Evolutionary conservation across 441 rosid genomes (phyloP).

Genomic region (Aleurites moluccanus): DNA sequence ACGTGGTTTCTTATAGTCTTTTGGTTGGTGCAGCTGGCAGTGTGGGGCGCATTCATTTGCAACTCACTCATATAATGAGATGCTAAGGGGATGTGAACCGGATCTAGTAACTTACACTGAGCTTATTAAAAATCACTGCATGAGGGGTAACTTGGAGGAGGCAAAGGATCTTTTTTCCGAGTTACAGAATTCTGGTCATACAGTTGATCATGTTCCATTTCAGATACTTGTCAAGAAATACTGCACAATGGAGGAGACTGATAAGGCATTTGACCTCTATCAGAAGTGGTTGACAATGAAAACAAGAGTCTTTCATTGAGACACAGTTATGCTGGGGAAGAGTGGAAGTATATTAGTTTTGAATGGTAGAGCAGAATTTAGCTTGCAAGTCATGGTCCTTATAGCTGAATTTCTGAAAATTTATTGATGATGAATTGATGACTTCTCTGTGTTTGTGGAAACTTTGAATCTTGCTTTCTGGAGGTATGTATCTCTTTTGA

Average conservation of each 20-base stretch:
- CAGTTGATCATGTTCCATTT: slow-evolving; percentile 56
- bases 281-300: slow-evolving; percentile 42
- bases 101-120: slow-evolving; percentile 67
- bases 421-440: background rate
- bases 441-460: background rate
- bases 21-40: slow-evolving; percentile 56
- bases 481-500: background rate
- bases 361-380: background rate
- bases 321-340: background rate
- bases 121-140: slow-evolving; percentile 54
- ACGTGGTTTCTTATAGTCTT: slow-evolving; percentile 64
- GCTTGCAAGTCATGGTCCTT: background rate
- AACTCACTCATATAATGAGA: slow-evolving; percentile 52
- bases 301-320: background rate
- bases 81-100: slow-evolving; percentile 50
- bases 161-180: slow-evolving; percentile 47
- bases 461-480: slow-evolving; percentile 4
- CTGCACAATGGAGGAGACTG: slow-evolving; percentile 35
- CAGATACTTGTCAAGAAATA: slow-evolving; percentile 51
- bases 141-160: slow-evolving; percentile 40
- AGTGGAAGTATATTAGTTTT: background rate
- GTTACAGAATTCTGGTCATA: slow-evolving; percentile 38
- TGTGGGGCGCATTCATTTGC: slow-evolving; percentile 36
- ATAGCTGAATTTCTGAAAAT: background rate
- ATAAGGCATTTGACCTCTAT: slow-evolving; percentile 39